Conservation (phyloP, 148 eudicot species). For the Polygonum maritimum region DNA sequence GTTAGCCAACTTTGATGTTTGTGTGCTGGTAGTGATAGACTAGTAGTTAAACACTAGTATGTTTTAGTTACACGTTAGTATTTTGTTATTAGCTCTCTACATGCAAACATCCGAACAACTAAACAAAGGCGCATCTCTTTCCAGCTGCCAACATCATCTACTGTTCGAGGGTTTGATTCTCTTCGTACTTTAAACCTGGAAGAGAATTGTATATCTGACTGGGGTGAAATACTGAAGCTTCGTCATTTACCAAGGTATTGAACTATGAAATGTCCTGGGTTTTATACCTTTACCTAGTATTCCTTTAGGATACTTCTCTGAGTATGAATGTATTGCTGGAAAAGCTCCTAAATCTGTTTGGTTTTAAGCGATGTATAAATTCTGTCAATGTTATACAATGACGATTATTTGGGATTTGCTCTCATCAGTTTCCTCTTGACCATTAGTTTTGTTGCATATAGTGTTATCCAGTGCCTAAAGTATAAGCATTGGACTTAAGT, state of each 20-base stretch:
- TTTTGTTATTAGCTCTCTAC: not conserved
- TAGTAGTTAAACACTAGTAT: not conserved
- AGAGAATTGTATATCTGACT: slow-evolving; percentile 63
- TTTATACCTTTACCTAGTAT: not conserved
- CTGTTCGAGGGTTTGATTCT: slow-evolving; percentile 66
- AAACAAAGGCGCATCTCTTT: not conserved
- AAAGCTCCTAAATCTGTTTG: not conserved
- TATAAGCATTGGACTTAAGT: not conserved
- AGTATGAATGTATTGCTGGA: not conserved
- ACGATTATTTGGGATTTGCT: not conserved
- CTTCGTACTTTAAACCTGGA: slow-evolving; percentile 72
- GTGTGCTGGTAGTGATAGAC: not conserved
- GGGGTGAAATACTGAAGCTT: slow-evolving; percentile 83
- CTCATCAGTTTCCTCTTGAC: not conserved
- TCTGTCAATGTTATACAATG: not conserved
- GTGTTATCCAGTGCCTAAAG: not conserved
- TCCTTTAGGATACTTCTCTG: not conserved
- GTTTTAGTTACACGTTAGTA: not conserved
- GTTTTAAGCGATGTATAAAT: not conserved
- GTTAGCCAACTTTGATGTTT: not conserved
- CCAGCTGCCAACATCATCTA: slow-evolving; percentile 47
- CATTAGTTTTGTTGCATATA: not conserved
- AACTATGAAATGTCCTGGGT: not conserved
- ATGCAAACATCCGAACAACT: not conserved
- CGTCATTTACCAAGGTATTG: slow-evolving; percentile 53